Evolutionary conservation across 345 rosid genomes (phyloP), one percentile per base, ranked within the genome.

Genomic region (Conringia planisiliqua): DNA sequence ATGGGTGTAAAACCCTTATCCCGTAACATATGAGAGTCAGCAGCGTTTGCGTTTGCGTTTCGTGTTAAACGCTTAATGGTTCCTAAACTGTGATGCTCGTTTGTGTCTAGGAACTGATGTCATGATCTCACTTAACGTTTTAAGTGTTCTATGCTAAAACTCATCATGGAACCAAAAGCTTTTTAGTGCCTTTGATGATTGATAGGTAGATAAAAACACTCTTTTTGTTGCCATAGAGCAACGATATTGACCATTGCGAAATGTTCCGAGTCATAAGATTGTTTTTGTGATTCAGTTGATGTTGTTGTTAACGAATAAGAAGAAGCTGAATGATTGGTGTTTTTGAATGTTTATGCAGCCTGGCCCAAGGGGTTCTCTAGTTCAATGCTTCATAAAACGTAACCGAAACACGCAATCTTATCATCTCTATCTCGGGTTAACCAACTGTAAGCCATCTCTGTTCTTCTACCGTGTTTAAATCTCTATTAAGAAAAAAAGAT

Each of bases 331-430:
- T 1, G 46, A 42, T 61, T 35, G 46, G 20, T 68, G 66, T 1
- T 57, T 36, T 56, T 54, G 55, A 43, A 39, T 59, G 39, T 64
- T 44, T 70, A 4, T 69, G 85, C 84, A 90, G 96, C 87, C 96
- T 66, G 96, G 96, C 44, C 90, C 96, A 30, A 84, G 83, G 56
- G 86, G 86, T 70, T 75, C 58, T 64, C 83, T 83, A 64, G 75
- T 90, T 62, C 89, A 84, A 10, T 88, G 93, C 73, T 86, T 85
- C 50, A 88, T 90, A 59, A 86, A 78, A 79, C 84, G 93, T 59
- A 81, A 83, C 67, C 78, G 86, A 32, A 76, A 75, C 24, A 74
- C 86, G 12, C 91, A 88, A 30, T 82, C 91, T 3, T 88, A 85
- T 77, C 76, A 79, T 69, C 91, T 90, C 44, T 90, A 85, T 83